These are phyloP conservation scores for Dittrichia graveolens DNA, from an alignment of 129 eudicot species.

Conservation along the genomic window DNA sequence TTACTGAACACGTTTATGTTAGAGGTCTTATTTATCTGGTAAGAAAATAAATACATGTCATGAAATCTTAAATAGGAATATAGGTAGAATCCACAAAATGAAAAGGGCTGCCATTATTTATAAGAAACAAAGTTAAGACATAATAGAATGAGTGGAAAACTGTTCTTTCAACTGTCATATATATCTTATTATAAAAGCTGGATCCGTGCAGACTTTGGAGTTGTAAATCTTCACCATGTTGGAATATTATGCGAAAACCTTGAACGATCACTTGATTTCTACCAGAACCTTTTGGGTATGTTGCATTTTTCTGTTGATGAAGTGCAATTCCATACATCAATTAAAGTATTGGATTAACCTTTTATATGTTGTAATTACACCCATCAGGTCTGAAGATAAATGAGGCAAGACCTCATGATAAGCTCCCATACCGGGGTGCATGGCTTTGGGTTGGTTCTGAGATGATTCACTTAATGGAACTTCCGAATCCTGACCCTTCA, in stretches of 20 bases:
- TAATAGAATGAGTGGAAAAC: background rate
- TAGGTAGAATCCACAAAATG: background rate
- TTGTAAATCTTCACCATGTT: constrained; percentile 88
- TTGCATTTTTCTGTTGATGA: background rate
- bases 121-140: background rate
- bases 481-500: constrained; percentile 88
- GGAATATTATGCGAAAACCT: constrained; percentile 94
- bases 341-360: background rate
- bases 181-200: constrained; percentile 1
- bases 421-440: constrained; percentile 98
- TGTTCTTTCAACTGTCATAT: background rate
- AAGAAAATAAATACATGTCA: background rate
- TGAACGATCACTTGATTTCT: constrained; percentile 85
- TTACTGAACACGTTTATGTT: background rate
- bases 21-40: background rate
- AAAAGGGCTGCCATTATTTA: background rate
- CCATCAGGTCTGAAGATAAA: constrained; percentile 77
- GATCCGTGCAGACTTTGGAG: constrained; percentile 73
- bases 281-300: constrained; percentile 86
- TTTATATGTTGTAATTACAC: background rate
- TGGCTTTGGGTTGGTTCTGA: constrained; percentile 99
- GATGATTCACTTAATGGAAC: constrained; percentile 97
- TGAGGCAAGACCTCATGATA: constrained; percentile 95
- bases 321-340: background rate
- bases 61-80: background rate